Base-by-base conservation (phyloP, 305 asterid genomes). In the Withania somnifera region DNA sequence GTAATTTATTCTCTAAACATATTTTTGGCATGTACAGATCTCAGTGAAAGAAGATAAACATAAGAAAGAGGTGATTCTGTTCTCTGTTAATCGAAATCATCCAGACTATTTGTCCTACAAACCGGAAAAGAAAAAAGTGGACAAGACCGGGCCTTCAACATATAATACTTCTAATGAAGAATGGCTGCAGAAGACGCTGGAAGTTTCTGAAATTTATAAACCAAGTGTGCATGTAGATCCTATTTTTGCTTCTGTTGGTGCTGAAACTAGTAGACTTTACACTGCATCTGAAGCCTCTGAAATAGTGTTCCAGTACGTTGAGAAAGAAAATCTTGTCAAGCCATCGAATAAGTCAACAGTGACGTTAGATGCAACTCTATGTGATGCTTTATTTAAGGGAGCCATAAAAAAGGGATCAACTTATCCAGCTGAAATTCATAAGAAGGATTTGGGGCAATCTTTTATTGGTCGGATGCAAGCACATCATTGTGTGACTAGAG, bases 321-420 rank as follows among this genome's bases (percentile, higher is more conserved):
- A 95, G 84, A 93, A 94, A 87, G 97, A 93, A 84, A 92, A 91
- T 67, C 95, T 95, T 30, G 95, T 90, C 77, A 95, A 94, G 87
- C 91, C 90, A 75, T 81, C 87, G 17, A 78, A 94, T 89, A 92
- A 84, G 86, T 88, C 98, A 76, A 57, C 86, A 54, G 94, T 95
- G 82, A 92, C 90, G 84, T 84, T 95, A 66, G 97, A 95, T 85
- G 94, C 91, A 80, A 83, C 89, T 69, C 88, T 95, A 32, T 94
- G 99, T 36, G 99, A 95, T 87, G 98, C 98, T 84, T 83, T 95
- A 86, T 95, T 86, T 73, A 95, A 94, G 91, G 99, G 99, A 47
- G 93, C 98, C 78, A 91, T 95, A 71, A 95, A 95, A 80, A 95
- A 94, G 86, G 99, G 98, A 64, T 66, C 94, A 26, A 88, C 78